These are phyloP conservation scores for Citeromyces nyonsensis DNA, from an alignment of 805 yeast genomes.

Conservation along the genomic window DNA sequence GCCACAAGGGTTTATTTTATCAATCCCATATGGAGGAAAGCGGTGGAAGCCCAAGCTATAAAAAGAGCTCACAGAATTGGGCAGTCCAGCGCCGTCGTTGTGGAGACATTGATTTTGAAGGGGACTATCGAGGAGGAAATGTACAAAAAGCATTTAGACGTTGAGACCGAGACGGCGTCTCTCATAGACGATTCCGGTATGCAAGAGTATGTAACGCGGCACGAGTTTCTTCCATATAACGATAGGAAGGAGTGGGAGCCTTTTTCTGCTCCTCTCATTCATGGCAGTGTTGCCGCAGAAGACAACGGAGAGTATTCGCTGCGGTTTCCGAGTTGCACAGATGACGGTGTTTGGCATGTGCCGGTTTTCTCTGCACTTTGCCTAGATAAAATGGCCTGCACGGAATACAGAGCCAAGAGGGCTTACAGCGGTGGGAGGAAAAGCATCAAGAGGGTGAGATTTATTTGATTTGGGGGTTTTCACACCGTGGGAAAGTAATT, in stretches of 20 bases:
- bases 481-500: too few species aligned
- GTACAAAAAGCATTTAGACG: conserved; percentile 18
- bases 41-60: conserved; percentile 63
- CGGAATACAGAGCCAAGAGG: too few species aligned
- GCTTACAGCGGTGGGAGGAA: too few species aligned
- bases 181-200: conserved; percentile 46
- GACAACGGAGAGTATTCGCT: too few species aligned
- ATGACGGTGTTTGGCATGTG: too few species aligned
- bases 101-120: conserved; percentile 49
- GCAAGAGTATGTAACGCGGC: conserved; percentile 35
- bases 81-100: conserved; percentile 43
- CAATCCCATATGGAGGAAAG: conserved; percentile 59
- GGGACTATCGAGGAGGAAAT: conserved; percentile 59
- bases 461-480: too few species aligned
- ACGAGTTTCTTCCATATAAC: conserved; percentile 23
- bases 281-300: too few species aligned
- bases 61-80: conserved; percentile 71
- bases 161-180: conserved; percentile 10
- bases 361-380: too few species aligned
- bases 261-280: conserved; percentile 13
- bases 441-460: too few species aligned
- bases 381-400: too few species aligned
- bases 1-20: conserved; percentile 59
- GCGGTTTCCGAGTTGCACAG: too few species aligned
- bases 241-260: conserved; percentile 20